phyloP scores from a whole-genome alignment of 2,329 filamentous ascomycete species.

The Exophiala alcalophila region DNA sequence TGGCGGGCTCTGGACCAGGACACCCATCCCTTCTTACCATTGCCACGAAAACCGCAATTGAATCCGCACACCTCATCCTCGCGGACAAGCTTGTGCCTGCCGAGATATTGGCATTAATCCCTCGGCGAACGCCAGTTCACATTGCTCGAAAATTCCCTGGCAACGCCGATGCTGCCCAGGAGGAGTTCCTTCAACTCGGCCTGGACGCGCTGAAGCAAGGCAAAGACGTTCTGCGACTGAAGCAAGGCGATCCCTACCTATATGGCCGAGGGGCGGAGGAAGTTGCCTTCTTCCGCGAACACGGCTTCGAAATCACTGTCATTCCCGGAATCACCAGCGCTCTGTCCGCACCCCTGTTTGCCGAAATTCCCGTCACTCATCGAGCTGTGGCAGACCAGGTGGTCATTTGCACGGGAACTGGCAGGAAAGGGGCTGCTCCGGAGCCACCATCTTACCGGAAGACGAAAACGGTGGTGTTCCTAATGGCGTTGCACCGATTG shows the following conservation, averaged over 20 bases:
- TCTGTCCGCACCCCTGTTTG: conserved; percentile 82
- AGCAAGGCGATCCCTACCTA: conserved; percentile 95
- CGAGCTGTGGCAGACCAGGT: conserved; percentile 88
- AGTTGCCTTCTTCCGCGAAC: conserved; percentile 72
- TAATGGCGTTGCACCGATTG: conserved; percentile 92
- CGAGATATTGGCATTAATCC: conserved; percentile 82
- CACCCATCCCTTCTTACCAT: conserved; percentile 88
- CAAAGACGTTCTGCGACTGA: conserved; percentile 79
- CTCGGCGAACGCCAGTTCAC: conserved; percentile 79
- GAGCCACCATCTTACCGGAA: conserved; percentile 74
- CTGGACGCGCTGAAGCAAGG: conserved; percentile 67
- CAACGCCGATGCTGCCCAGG: conserved; percentile 89
- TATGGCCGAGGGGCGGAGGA: conserved; percentile 96
- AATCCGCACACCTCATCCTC: conserved; percentile 47
- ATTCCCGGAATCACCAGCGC: conserved; percentile 89
- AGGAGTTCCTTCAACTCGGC: conserved; percentile 79
- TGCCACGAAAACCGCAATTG: conserved; percentile 48
- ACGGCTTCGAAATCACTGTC: conserved; percentile 69
- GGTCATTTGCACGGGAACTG: conserved; percentile 93
- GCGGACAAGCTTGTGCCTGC: conserved; percentile 63
- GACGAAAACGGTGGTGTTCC: conserved; percentile 80
- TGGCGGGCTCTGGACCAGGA: conserved; percentile 89
- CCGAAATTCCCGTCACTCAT: conserved; percentile 82
- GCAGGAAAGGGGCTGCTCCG: conserved; percentile 79
- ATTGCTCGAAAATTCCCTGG: conserved; percentile 98